phyloP scores from a whole-genome alignment of 805 yeast species.

The Lachancea quebecensis region DNA sequence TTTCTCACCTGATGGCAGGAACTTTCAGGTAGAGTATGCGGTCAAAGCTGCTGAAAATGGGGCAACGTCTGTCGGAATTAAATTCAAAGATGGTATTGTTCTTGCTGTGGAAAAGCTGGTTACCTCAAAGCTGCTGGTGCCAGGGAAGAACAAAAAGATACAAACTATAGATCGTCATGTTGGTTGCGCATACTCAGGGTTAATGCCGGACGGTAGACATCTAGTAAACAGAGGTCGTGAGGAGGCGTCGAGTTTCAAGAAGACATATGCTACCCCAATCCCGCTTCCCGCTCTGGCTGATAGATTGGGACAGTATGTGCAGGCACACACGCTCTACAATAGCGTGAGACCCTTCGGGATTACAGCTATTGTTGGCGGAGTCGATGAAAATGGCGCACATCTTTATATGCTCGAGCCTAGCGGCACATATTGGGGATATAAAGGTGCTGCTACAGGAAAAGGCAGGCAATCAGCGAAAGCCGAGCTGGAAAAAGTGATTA shows the following conservation, averaged over 20 bases:
- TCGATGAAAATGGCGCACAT: constrained; percentile 85
- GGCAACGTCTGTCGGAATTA: constrained; percentile 90
- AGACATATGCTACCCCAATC: constrained; percentile 67
- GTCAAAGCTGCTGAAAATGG: constrained; percentile 96
- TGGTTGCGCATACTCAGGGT: constrained; percentile 92
- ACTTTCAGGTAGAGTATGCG: constrained; percentile 97
- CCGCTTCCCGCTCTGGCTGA: constrained; percentile 78
- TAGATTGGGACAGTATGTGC: constrained; percentile 84
- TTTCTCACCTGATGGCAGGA: constrained; percentile 81
- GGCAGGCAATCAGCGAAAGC: constrained; percentile 98
- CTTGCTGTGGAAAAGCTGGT: constrained; percentile 94
- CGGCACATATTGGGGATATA: constrained; percentile 96
- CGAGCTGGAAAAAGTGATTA: constrained; percentile 77
- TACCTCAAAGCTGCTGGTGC: constrained; percentile 79
- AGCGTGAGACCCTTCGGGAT: constrained; percentile 98
- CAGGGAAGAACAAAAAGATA: constrained; percentile 81
- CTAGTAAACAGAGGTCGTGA: constrained; percentile 88
- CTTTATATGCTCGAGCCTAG: constrained; percentile 96
- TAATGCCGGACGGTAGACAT: constrained; percentile 95
- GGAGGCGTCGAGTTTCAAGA: constrained; percentile 76
- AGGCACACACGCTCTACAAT: constrained; percentile 90
- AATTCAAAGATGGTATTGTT: constrained; percentile 90
- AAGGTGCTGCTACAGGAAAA: constrained; percentile 96
- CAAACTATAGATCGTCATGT: constrained; percentile 90
- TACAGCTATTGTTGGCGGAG: constrained; percentile 87